Evolutionary conservation across 2,329 filamentous ascomycete species (phyloP), one percentile per base, ranked within the genome.

Genomic region (Colletotrichum nymphaeae): DNA sequence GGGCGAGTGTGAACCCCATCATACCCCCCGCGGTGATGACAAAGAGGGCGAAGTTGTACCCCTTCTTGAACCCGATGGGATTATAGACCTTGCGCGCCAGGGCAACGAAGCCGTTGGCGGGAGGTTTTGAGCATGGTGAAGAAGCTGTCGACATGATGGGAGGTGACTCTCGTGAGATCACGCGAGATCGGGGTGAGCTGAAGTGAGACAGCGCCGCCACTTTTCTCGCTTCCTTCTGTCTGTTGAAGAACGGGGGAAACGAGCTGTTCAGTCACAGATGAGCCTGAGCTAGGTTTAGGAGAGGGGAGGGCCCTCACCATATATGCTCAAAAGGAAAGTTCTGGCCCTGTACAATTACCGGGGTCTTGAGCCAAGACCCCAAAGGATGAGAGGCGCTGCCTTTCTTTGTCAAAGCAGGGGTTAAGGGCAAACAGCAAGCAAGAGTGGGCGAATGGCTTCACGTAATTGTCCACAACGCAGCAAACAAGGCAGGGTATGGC

Each of bases 41-140:
- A 79, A 86, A 92, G 2, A 92, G 82, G 49, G 82, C 75, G 75
- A 91, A 90, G 78, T 90, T 91, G 83, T 90, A 91, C 46, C 83
- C 84, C 76, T 88, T 88, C 2, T 81, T 79, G 81, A 92, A 92
- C 62, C 90, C 90, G 30, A 91, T 71, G 3, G 84, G 80, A 56
- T 82, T 80, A 77, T 87, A 88, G 22, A 88, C 59, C 59, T 75
- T 77, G 55, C 78, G 75, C 65, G 70, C 70, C 19, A 71, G 30
- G 26, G 69, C 67, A 22, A 78, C 71, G 52, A 79, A 76, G 28
- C 69, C 68, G 56, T 74, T 78, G 52, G 70, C 67, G 1, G 73
- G 72, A 42, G 74, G 75, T 19, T 32, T 65, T 24, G 63, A 55
- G 35, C 32, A 35, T 32, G 69, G 52, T 63, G 26, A 22, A 30